Conservation (phyloP, 306 rosid genomes). For the Trichosanthes cucumerina region DNA sequence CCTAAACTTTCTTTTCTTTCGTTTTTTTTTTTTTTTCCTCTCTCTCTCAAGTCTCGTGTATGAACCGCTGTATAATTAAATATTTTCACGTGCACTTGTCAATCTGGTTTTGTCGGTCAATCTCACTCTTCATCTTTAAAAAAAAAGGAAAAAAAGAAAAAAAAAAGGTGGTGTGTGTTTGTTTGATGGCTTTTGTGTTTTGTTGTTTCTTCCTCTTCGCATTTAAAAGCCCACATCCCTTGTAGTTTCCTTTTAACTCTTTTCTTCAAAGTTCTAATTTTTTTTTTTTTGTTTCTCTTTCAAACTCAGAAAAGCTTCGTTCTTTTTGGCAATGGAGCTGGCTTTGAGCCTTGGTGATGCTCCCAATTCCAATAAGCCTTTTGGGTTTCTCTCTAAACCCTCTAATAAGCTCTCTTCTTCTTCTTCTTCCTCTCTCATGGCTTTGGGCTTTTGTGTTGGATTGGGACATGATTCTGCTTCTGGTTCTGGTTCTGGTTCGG, state of each 20-base stretch:
- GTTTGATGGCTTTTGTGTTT: neutral
- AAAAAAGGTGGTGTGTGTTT: neutral
- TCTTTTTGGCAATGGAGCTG: conserved; percentile 44
- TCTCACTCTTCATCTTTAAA: conserved; percentile 19
- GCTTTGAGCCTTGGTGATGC: conserved; percentile 74
- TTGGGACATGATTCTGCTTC: neutral
- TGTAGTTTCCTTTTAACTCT: conserved; percentile 3
- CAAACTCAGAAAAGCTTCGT: neutral
- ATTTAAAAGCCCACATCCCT: neutral
- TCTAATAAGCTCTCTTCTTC: neutral
- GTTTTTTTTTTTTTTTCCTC: neutral
- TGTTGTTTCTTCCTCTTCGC: conserved; percentile 1
- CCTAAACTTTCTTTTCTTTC: neutral
- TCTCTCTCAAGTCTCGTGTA: conserved; percentile 14
- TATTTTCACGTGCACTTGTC: conserved; percentile 84
- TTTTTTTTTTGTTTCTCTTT: neutral
- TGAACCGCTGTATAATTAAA: conserved; percentile 37
- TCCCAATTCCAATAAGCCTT: conserved; percentile 25
- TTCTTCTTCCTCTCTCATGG: conserved; percentile 5
- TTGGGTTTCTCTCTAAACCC: conserved; percentile 34
- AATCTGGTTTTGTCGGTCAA: conserved; percentile 87
- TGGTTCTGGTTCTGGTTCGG: neutral
- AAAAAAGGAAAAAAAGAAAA: conserved; percentile 12
- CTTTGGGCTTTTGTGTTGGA: conserved; percentile 39
- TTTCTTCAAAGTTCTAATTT: neutral